These are phyloP conservation scores for Penicillium sp. DNA, from an alignment of 2,329 filamentous ascomycete species.

Conservation along the genomic window DNA sequence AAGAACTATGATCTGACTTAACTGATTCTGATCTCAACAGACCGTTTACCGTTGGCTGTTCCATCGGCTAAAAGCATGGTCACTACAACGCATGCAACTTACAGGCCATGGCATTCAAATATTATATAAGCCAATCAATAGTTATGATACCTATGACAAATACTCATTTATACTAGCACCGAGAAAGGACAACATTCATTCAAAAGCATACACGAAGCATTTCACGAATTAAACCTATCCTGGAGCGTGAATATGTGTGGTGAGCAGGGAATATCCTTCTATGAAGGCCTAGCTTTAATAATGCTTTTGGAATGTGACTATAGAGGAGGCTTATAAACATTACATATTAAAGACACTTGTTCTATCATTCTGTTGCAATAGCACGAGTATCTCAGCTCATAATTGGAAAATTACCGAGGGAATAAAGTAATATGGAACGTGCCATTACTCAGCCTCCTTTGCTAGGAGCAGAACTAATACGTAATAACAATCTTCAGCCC, in stretches of 20 bases:
- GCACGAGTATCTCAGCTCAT: no score
- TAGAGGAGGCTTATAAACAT: no score
- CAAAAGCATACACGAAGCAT: neutral
- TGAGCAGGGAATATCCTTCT: neutral
- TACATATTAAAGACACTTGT: neutral
- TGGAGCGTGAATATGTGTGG: neutral
- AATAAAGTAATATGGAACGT: no score
- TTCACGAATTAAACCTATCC: neutral
- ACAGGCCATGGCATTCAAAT: neutral
- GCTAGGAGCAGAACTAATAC: no score
- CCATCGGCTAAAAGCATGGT: neutral
- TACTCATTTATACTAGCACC: neutral
- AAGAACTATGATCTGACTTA: neutral
- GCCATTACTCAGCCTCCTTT: no score
- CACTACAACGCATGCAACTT: neutral
- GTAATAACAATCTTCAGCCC: no score
- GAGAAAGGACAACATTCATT: neutral
- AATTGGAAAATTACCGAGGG: no score
- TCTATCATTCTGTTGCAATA: neutral
- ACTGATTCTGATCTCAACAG: conserved; percentile 1
- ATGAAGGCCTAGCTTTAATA: neutral
- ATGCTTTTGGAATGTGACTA: neutral
- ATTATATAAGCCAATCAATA: neutral
- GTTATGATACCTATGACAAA: neutral
- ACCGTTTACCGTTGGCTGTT: neutral